Conservation (phyloP, 2,329 filamentous ascomycete species). For the Exophiala bonariae region DNA sequence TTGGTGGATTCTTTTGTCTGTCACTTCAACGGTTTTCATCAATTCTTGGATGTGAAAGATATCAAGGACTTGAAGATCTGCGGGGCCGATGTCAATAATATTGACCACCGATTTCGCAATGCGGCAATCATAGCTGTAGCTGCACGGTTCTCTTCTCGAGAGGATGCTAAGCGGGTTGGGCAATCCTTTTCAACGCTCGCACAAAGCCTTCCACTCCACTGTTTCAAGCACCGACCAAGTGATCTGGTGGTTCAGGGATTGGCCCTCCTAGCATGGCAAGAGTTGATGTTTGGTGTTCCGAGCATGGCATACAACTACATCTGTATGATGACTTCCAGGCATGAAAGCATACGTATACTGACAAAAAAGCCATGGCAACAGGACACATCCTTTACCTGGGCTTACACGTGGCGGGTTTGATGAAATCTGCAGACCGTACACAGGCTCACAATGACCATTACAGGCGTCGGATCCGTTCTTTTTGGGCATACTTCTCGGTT, state of each 20-base stretch:
- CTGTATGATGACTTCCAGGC: not conserved
- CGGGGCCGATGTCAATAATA: not conserved
- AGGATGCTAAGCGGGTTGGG: not conserved
- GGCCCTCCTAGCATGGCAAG: not conserved
- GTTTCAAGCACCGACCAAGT: not conserved
- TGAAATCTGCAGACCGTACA: not conserved
- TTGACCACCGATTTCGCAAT: not conserved
- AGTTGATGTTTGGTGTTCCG: not conserved
- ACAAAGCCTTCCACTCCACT: not conserved
- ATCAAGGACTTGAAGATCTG: not conserved
- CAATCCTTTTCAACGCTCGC: not conserved
- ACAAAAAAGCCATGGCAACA: not conserved
- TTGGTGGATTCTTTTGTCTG: not conserved
- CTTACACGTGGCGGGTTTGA: not conserved
- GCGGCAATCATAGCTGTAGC: not conserved
- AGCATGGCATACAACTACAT: slow-evolving; percentile 2
- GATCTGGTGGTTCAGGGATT: slow-evolving; percentile 1
- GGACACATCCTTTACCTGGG: not conserved
- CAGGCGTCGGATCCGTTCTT: not conserved
- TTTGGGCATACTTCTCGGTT: slow-evolving; percentile 4
- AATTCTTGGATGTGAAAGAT: not conserved
- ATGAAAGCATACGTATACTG: not conserved
- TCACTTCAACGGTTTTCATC: slow-evolving; percentile 1
- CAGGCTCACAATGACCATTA: not conserved
- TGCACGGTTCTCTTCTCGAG: not conserved